phyloP scores from a whole-genome alignment of 306 rosid species.

The Arachis hypogaea region DNA sequence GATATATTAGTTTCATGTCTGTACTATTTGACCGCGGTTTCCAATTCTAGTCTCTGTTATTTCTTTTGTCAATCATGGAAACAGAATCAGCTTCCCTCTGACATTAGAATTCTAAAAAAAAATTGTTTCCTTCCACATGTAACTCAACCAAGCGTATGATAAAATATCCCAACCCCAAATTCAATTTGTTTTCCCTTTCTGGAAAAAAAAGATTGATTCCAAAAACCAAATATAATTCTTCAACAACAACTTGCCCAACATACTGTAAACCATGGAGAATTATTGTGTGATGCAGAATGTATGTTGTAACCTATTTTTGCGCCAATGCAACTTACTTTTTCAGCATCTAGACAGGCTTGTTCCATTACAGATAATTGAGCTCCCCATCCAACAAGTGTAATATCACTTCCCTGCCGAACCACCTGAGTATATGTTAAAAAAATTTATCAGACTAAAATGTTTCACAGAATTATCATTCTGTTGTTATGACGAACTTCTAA shows the following conservation, averaged over 20 bases:
- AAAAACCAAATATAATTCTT: too few relatives aligned
- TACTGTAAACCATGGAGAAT: too few relatives aligned
- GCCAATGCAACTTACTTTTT: slow-evolving; percentile 51
- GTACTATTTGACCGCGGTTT: neutral
- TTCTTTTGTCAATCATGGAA: slow-evolving; percentile 21
- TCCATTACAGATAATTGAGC: slow-evolving; percentile 89
- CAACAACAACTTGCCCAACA: too few relatives aligned
- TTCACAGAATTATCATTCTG: neutral
- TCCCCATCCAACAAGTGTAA: slow-evolving; percentile 99
- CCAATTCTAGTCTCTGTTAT: neutral
- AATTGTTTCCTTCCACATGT: too few relatives aligned
- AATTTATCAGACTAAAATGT: slow-evolving; percentile 20
- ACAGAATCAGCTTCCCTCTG: neutral
- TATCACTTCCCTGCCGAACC: slow-evolving; percentile 75
- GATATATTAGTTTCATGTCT: neutral
- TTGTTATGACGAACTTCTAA: slow-evolving; percentile 6
- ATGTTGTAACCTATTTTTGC: too few relatives aligned
- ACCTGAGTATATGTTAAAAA: slow-evolving; percentile 56
- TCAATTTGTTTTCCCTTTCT: too few relatives aligned
- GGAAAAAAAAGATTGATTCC: too few relatives aligned
- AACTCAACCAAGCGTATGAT: too few relatives aligned
- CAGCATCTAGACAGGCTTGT: slow-evolving; percentile 94
- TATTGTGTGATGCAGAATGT: too few relatives aligned
- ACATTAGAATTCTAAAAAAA: too few relatives aligned
- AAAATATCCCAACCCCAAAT: too few relatives aligned